Evolutionary conservation across 108 stramenopile genomes (phyloP), one percentile per base, ranked within the genome.

Genomic region (Nannochloropsis salina): DNA sequence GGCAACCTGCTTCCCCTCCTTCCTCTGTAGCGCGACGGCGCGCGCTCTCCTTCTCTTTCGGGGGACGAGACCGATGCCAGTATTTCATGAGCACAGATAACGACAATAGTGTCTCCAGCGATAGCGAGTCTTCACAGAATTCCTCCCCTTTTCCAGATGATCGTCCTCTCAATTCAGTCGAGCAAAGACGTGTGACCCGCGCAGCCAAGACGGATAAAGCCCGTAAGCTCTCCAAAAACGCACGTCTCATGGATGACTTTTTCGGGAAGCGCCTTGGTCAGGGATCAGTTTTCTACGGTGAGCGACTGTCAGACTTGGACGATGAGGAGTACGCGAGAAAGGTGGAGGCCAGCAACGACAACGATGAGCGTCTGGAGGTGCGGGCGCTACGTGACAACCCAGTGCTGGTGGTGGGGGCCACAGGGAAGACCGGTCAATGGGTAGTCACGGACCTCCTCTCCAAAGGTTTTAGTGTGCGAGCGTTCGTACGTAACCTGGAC

Each of bases 61-160:
- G 31, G 31, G 31, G 31, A 31, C 31, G 31, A 31, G 31, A 31
- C 31, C 31, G 31, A 31, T 31, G 31, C 31, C 31, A 31, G 31
- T 31, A 31, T 31, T 31, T 31, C 31, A 31, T 31, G 31, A n/a
- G 61, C 61, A n/a, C 61, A 6, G 61, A 74, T 15, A 74, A 74
- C 3, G 61, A 74, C 5, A 6, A 74, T n/a, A n/a, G n/a, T n/a
- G 61, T 6, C n/a, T 15, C 61, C 61, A 74, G n/a, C 61, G 61
- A 8, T n/a, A 8, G 61, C 61, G n/a, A 3, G 20, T 3, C 61
- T 6, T 74, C 61, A 74, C n/a, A 1, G 15, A 15, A n/a, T n/a
- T 74, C 61, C 61, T 74, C 61, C 61, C 61, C 61, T n/a, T 74
- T 74, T n/a, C 61, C 61, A 15, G 61, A 74, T n/a, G 61, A 74